Conservation (phyloP, 2,329 filamentous ascomycete genomes). For the Phialemoniopsis sp. region DNA sequence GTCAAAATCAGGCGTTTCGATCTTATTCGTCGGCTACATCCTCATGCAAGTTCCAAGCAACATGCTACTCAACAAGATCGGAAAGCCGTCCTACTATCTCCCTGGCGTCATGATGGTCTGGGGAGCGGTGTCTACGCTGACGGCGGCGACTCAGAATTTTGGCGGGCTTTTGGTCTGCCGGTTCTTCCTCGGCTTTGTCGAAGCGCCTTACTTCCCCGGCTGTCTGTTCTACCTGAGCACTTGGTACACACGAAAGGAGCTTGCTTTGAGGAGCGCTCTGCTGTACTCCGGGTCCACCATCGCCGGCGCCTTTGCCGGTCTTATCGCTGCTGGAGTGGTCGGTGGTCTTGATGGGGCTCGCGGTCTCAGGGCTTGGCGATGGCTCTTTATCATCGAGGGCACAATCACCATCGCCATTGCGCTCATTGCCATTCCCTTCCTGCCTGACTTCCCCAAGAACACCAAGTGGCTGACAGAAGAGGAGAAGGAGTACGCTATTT, state of each 20-base stretch:
- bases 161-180: conserved; percentile 2
- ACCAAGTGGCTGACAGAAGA: conserved; percentile 9
- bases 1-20: too few species aligned
- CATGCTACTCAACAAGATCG: conserved; percentile 36
- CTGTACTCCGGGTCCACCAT: conserved; percentile 3
- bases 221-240: conserved; percentile 7
- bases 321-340: conserved; percentile 4
- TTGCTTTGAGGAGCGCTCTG: conserved; percentile 5
- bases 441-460: conserved; percentile 10
- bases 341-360: conserved; percentile 1
- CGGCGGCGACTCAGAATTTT: conserved; percentile 7
- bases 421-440: conserved; percentile 6
- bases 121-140: conserved; percentile 16
- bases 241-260: conserved; percentile 7
- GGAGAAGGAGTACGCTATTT: conserved; percentile 8
- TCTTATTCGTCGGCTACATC: too few species aligned
- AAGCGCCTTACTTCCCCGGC: too few species aligned
- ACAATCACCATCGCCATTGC: conserved; percentile 9
- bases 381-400: conserved; percentile 7
- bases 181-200: conserved; percentile 7
- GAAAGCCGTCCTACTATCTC: conserved; percentile 35
- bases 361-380: conserved; percentile 1
- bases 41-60: conserved; percentile 46
- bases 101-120: conserved; percentile 15
- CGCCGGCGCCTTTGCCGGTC: conserved; percentile 6